Evolutionary conservation across 2,329 filamentous ascomycete species (phyloP).

Genomic region (Cylindrodendrum hubeiense): DNA sequence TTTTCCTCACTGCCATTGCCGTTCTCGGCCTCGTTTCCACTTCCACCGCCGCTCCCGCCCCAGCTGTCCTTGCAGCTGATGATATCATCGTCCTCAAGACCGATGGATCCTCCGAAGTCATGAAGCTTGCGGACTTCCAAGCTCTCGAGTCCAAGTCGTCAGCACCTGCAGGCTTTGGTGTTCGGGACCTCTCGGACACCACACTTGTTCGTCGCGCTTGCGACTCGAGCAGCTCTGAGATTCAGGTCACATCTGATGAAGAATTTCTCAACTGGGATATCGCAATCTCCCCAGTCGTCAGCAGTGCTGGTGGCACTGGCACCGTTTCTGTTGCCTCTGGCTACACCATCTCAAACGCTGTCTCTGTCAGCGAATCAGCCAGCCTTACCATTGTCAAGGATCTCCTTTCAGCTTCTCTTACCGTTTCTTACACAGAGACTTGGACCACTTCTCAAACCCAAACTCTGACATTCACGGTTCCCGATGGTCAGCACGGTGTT

Average conservation of each 20-base stretch:
- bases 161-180: slow-evolving; percentile 3
- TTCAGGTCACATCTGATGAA: slow-evolving; percentile 33
- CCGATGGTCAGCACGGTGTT: slow-evolving; percentile 30
- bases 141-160: slow-evolving; percentile 22
- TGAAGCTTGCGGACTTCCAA: slow-evolving; percentile 35
- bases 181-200: not conserved
- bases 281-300: slow-evolving; percentile 37
- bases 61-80: slow-evolving; percentile 23
- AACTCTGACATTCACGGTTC: slow-evolving; percentile 30
- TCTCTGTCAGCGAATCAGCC: slow-evolving; percentile 17
- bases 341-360: slow-evolving; percentile 30
- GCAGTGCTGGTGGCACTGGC: slow-evolving; percentile 30
- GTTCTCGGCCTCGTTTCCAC: slow-evolving; percentile 32
- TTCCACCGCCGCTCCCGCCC: slow-evolving; percentile 27
- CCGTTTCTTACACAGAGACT: slow-evolving; percentile 26
- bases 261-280: slow-evolving; percentile 41
- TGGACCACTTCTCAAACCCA: slow-evolving; percentile 35
- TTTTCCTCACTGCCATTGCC: slow-evolving; percentile 29
- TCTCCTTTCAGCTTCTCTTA: slow-evolving; percentile 22
- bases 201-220: slow-evolving; percentile 24
- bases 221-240: slow-evolving; percentile 35
- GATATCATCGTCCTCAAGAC: slow-evolving; percentile 36
- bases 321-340: slow-evolving; percentile 28
- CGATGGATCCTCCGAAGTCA: slow-evolving; percentile 34
- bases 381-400: slow-evolving; percentile 10